Evolutionary conservation across 805 yeast species (phyloP), one percentile per base, ranked within the genome.

Genomic region (Priceomyces castillae): DNA sequence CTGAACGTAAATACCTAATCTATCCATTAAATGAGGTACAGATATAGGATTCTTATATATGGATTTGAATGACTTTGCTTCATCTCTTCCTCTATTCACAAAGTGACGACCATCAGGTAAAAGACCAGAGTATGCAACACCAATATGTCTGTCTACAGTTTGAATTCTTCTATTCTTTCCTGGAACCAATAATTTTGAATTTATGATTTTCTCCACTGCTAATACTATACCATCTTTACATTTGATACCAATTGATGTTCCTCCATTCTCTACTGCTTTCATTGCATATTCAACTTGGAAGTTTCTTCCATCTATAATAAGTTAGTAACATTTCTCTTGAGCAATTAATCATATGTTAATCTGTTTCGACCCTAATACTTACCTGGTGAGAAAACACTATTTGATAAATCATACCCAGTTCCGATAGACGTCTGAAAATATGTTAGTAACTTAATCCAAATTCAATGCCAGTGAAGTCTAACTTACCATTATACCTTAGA

Each of bases 241-340:
- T 62, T 87, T 86, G 62, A 94, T 84, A 33, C 97, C 99, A 55
- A 94, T 76, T 16, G 97, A 83, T 0, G 99, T 94, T 9, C 97
- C 95, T 39, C 97, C 97, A 58, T 90, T 90, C 66, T 94, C 99
- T 2, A 92, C 98, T 1, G 99, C 99, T 62, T 94, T 94, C 57
- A 86, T 77, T 25, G 99, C 99, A 59, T 94, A 94, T 66, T 94
- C 99, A 15, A 94, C 99, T 67, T 94, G 99, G 73, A 94, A 94
- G 65, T 87, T 88, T 71, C 96, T 79, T 33, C 96, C 96, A 63
- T 89, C 96, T 66, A 76, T 71, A n/a, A 74, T 7, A 42, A 62
- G 67, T 76, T 70, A 59, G 78, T 76, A 60, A 56, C 60, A 37
- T 22, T 20, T 31, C 26, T n/a, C 9, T 28, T 23, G 12, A 4